These are phyloP conservation scores for Crucihimalaya himalaica DNA, from an alignment of 345 rosid genomes.

Conservation along the genomic window DNA sequence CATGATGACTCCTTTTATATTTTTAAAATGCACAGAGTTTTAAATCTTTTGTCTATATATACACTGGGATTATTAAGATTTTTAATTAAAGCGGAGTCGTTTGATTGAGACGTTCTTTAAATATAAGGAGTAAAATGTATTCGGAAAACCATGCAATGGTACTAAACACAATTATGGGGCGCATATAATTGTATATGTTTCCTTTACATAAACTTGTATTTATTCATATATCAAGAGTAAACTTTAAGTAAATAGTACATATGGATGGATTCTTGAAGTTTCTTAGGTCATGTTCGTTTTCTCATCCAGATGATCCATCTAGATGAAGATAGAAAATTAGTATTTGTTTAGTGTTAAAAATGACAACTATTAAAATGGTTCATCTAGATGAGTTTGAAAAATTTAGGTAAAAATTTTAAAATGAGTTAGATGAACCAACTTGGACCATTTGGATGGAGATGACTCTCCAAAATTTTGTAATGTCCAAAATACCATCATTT, in stretches of 20 bases:
- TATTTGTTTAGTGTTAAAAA: too few relatives aligned
- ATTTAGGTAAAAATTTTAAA: too few relatives aligned
- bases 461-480: too few relatives aligned
- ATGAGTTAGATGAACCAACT: too few relatives aligned
- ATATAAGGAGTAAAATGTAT: not conserved
- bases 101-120: not conserved
- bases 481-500: too few relatives aligned
- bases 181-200: not conserved
- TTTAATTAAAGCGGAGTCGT: not conserved
- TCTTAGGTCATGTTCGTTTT: conserved; percentile 1
- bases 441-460: too few relatives aligned
- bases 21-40: conserved; percentile 2
- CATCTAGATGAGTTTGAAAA: too few relatives aligned
- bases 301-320: too few relatives aligned
- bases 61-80: not conserved
- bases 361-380: too few relatives aligned
- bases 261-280: not conserved
- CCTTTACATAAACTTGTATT: not conserved
- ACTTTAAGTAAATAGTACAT: not conserved
- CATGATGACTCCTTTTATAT: conserved; percentile 29
- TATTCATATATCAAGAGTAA: not conserved
- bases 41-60: not conserved
- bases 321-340: too few relatives aligned
- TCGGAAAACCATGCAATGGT: not conserved
- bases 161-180: not conserved